Evolutionary conservation across 208 protist genomes (phyloP), one percentile per base, ranked within the genome.

Genomic region (Trypanosoma scelopori): DNA sequence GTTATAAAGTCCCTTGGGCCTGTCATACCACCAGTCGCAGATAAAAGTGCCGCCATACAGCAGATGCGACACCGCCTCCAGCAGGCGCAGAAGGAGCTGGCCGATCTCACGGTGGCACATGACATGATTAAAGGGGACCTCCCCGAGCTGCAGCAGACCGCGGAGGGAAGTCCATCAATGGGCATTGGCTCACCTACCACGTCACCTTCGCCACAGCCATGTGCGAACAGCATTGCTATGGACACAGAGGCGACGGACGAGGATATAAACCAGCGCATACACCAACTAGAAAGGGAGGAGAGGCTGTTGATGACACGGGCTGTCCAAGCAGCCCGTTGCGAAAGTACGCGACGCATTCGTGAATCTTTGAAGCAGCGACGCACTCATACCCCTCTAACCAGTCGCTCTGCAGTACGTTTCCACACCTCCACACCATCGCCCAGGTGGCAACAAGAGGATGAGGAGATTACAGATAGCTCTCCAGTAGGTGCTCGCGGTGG

Each of bases 51-150:
- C 0, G 63, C 68, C 20, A 20, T 56, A 20, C 50, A 64, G 47
- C 74, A 85, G 37, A 69, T 89, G 55, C 74, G 65, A 4, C 56
- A 69, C n/a, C 57, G 56, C 6, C 65, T 89, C 3, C 56, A 60
- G 15, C 50, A 83, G 48, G 74, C 76, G 13, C 76, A 75, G 16
- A 57, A 63, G 32, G 85, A 89, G 65, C 56, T 90, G 32, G 69
- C 69, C 7, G 84, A 93, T 50, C 76, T 93, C n/a, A 83, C 78
- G 60, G 59, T 74, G 12, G 87, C 87, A 5, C 82, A 88, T 51
- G 82, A 83, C 48, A 87, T 93, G 77, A 84, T 93, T 56, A 76
- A 76, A 9, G 87, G 84, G 13, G 87, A 93, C 60, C 63, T 93
- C 4, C 79, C 63, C 12, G 52, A 66, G 16, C 13, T 66, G 37